These are phyloP conservation scores for Aureobasidium sp. DNA, from an alignment of 2,329 filamentous ascomycete species.

Conservation along the genomic window DNA sequence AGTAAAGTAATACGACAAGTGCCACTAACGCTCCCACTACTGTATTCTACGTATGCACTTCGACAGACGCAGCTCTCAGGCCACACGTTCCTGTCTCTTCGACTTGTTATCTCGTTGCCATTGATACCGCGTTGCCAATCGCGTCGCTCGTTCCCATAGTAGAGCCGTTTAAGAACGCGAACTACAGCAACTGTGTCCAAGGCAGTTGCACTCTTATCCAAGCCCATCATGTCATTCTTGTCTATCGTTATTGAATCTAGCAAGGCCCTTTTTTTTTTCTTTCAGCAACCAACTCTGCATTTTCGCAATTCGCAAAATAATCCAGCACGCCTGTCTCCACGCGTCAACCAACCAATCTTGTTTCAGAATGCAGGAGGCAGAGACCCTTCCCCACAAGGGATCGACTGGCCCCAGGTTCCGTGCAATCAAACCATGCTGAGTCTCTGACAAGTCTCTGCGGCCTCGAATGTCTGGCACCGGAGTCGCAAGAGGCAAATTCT, in stretches of 20 bases:
- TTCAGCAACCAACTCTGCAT: background rate
- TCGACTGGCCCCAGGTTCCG: conserved; percentile 1
- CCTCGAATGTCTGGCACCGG: conserved; percentile 6
- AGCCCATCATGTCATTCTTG: background rate
- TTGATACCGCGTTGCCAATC: conserved; percentile 13
- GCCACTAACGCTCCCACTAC: conserved; percentile 8
- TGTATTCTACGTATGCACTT: conserved; percentile 10
- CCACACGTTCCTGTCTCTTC: conserved; percentile 13
- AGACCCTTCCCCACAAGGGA: conserved; percentile 10
- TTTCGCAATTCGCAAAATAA: background rate
- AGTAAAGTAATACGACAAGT: conserved; percentile 11
- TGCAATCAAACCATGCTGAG: conserved; percentile 5
- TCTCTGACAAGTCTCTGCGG: background rate
- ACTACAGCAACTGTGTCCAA: conserved; percentile 10
- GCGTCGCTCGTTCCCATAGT: conserved; percentile 1
- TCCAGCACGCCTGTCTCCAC: background rate
- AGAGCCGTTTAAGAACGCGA: background rate
- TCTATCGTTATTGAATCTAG: background rate
- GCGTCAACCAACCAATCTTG: conserved; percentile 12
- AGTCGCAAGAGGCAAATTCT: conserved; percentile 9
- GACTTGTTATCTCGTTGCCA: conserved; percentile 12
- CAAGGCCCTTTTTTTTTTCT: no score
- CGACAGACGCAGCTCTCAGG: conserved; percentile 12
- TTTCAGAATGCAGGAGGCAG: conserved; percentile 5
- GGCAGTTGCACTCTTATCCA: background rate